A percentile compares a stretch with the other conserved stretches of the same genome.
phyloP scores from a whole-genome alignment of 495 filamentous ascomycete species.

The Wilcoxina mikolae region DNA sequence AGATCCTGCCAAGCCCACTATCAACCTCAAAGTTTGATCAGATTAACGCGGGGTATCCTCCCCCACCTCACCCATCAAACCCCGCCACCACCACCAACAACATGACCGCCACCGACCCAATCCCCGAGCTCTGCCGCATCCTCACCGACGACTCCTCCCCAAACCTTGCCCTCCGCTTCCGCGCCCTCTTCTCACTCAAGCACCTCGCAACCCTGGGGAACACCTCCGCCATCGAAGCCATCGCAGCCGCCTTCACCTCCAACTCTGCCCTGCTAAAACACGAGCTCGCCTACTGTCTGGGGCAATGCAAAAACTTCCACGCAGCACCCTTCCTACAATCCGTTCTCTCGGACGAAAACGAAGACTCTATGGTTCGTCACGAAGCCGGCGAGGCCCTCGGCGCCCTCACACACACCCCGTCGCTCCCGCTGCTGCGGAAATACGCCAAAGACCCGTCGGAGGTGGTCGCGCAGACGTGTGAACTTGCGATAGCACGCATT shows the following conservation, averaged over 20 bases:
- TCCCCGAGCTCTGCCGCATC: constrained; percentile 47
- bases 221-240: constrained; percentile 70
- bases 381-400: constrained; percentile 94
- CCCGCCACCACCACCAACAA: constrained; percentile 30
- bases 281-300: constrained; percentile 92
- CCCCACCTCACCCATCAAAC: background rate
- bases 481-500: constrained; percentile 87
- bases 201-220: constrained; percentile 63
- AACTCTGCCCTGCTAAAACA: constrained; percentile 55
- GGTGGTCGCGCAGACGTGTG: constrained; percentile 87
- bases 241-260: constrained; percentile 74
- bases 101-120: constrained; percentile 24
- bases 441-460: constrained; percentile 54
- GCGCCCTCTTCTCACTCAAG: constrained; percentile 95
- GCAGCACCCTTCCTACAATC: constrained; percentile 57
- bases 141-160: constrained; percentile 57
- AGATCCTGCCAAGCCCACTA: background rate
- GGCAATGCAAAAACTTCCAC: constrained; percentile 64
- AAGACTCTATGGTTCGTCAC: constrained; percentile 91
- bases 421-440: constrained; percentile 53
- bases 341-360: constrained; percentile 60
- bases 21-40: background rate
- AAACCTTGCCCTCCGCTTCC: constrained; percentile 83
- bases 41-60: background rate
- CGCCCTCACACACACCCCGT: constrained; percentile 60